Percentiles rank a stretch among this genome's conserved stretches.
These are phyloP conservation scores for Brassica juncea DNA, from an alignment of 345 rosid species.

Conservation along the genomic window DNA sequence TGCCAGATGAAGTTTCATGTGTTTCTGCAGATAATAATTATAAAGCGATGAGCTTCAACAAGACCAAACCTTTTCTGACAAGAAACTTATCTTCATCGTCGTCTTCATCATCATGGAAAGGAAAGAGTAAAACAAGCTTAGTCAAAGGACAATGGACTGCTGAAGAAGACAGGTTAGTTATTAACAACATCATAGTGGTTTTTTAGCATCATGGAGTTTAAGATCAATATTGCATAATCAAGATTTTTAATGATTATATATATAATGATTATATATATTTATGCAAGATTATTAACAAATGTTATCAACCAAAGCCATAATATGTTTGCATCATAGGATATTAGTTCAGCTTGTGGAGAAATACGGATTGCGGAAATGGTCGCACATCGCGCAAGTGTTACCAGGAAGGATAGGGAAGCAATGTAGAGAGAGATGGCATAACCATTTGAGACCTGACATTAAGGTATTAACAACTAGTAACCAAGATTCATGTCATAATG, in stretches of 20 bases:
- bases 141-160: slow-evolving; percentile 94
- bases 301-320: background rate
- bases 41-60: slow-evolving; percentile 38
- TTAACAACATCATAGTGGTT: background rate
- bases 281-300: background rate
- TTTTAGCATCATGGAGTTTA: background rate
- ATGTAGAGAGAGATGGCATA: slow-evolving; percentile 91
- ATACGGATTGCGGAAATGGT: slow-evolving; percentile 69
- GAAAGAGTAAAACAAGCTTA: slow-evolving; percentile 56
- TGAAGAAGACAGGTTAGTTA: slow-evolving; percentile 78
- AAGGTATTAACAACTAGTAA: slow-evolving; percentile 49
- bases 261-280: background rate
- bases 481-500: background rate
- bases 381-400: slow-evolving; percentile 60
- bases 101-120: slow-evolving; percentile 43
- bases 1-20: slow-evolving; percentile 66
- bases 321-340: slow-evolving; percentile 38
- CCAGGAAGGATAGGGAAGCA: slow-evolving; percentile 77
- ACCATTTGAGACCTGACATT: slow-evolving; percentile 80
- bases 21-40: slow-evolving; percentile 42
- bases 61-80: slow-evolving; percentile 41
- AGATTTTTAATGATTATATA: background rate
- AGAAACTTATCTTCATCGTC: slow-evolving; percentile 40
- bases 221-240: slow-evolving; percentile 19
- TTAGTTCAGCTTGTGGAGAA: slow-evolving; percentile 52